These are phyloP conservation scores for Saturnispora gosingensis DNA, from an alignment of 805 yeast genomes.

Conservation along the genomic window DNA sequence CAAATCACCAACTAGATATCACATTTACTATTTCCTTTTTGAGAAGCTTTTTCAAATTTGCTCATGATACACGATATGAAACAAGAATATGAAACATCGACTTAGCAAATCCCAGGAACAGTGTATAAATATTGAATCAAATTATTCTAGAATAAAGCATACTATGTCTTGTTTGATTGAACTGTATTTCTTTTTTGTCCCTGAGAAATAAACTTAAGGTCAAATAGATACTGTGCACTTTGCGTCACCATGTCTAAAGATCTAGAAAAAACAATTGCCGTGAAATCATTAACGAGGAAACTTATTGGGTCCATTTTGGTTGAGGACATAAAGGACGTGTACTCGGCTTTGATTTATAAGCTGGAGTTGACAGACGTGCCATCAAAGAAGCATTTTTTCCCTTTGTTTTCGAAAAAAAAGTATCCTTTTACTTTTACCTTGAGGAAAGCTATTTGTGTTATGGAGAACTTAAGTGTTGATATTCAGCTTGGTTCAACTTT, in stretches of 20 bases:
- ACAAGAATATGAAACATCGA: not conserved
- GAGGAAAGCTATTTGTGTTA: constrained; percentile 40
- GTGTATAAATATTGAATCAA: not conserved
- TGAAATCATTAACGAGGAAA: constrained; percentile 27
- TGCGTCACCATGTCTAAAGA: not conserved
- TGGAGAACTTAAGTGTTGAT: constrained; percentile 40
- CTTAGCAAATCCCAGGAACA: not conserved
- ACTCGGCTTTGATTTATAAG: constrained; percentile 36
- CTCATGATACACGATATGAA: not conserved
- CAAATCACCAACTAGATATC: not conserved
- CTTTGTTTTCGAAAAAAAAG: constrained; percentile 10
- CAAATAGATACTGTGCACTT: not conserved
- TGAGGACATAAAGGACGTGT: constrained; percentile 53
- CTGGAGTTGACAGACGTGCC: constrained; percentile 28
- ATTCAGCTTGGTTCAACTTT: constrained; percentile 42
- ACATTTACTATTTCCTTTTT: not conserved
- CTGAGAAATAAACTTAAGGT: not conserved
- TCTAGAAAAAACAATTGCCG: constrained; percentile 3
- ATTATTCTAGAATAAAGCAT: not conserved
- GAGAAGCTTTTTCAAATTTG: not conserved
- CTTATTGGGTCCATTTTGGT: constrained; percentile 44
- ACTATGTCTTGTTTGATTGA: not conserved
- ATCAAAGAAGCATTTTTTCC: not conserved
- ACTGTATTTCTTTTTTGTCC: not conserved
- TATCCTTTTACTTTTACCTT: constrained; percentile 47